A percentile compares a stretch with the other conserved stretches of the same genome.
These are phyloP conservation scores for Arctostaphylos glauca DNA, from an alignment of 148 eudicot species.

Conservation along the genomic window DNA sequence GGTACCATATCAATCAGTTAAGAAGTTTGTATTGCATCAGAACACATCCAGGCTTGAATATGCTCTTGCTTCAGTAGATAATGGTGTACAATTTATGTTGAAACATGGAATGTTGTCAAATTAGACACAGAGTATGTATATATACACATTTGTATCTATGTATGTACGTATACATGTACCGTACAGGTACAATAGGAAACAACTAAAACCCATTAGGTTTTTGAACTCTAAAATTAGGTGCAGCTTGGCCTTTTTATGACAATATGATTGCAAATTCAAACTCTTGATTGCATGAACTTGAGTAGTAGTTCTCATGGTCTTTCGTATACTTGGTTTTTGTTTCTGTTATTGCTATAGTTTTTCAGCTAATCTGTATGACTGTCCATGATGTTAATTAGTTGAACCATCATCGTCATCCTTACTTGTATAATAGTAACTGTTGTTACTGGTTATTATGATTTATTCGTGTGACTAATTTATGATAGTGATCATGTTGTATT, in stretches of 20 bases:
- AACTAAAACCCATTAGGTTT: neutral
- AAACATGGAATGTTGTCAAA: neutral
- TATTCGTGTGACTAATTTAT: no score
- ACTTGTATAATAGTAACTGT: neutral
- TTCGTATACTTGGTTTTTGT: neutral
- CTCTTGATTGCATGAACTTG: neutral
- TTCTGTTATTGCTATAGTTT: neutral
- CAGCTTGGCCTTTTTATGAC: neutral
- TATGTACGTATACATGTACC: no score
- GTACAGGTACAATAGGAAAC: no score
- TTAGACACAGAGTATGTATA: neutral
- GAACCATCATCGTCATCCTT: neutral
- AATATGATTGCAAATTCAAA: neutral
- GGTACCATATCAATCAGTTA: conserved; percentile 27
- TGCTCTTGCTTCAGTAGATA: neutral
- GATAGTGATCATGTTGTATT: no score
- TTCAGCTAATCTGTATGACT: neutral
- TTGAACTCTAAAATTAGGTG: conserved; percentile 4
- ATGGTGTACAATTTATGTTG: neutral
- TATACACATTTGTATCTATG: no score
- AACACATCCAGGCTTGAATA: neutral
- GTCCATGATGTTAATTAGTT: neutral
- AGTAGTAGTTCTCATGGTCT: neutral
- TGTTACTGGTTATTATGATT: no score
- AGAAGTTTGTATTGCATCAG: neutral